phyloP scores from a whole-genome alignment of 2,329 filamentous ascomycete species.

The Zasmidium citrigriseum region DNA sequence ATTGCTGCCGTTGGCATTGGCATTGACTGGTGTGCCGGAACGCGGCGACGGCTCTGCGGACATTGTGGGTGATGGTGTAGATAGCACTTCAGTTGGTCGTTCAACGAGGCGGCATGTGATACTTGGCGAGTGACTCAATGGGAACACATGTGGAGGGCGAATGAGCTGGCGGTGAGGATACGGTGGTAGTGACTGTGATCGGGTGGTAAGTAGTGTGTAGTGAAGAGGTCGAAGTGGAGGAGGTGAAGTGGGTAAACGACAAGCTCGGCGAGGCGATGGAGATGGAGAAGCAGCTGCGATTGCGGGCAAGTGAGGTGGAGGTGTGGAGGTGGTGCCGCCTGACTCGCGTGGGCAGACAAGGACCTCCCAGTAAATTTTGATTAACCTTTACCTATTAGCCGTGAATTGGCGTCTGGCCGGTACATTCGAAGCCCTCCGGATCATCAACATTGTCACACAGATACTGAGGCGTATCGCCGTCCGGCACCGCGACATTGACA shows the following conservation, averaged over 20 bases:
- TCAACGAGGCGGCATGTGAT: background rate
- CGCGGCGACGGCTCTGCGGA: slow-evolving; percentile 20
- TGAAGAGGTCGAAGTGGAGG: background rate
- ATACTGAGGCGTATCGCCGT: slow-evolving; percentile 5
- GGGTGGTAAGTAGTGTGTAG: background rate
- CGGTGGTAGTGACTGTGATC: background rate
- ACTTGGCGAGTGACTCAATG: background rate
- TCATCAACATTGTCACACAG: slow-evolving; percentile 17
- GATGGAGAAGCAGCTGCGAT: background rate
- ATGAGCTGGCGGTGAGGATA: background rate
- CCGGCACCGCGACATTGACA: slow-evolving; percentile 9
- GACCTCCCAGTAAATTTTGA: background rate
- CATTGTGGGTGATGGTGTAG: slow-evolving; percentile 7
- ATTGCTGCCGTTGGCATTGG: slow-evolving; percentile 4
- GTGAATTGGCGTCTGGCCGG: background rate
- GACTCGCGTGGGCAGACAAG: background rate
- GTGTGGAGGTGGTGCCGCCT: background rate
- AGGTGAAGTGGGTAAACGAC: background rate
- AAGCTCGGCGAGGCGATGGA: background rate
- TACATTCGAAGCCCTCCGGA: slow-evolving; percentile 15
- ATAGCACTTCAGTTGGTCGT: background rate
- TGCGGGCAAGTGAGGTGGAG: background rate
- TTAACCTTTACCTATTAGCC: background rate
- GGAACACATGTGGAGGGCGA: background rate
- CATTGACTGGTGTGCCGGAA: slow-evolving; percentile 19